phyloP scores from a whole-genome alignment of 1,139 yeast species.

The Groenewaldozyma auringiensis region DNA sequence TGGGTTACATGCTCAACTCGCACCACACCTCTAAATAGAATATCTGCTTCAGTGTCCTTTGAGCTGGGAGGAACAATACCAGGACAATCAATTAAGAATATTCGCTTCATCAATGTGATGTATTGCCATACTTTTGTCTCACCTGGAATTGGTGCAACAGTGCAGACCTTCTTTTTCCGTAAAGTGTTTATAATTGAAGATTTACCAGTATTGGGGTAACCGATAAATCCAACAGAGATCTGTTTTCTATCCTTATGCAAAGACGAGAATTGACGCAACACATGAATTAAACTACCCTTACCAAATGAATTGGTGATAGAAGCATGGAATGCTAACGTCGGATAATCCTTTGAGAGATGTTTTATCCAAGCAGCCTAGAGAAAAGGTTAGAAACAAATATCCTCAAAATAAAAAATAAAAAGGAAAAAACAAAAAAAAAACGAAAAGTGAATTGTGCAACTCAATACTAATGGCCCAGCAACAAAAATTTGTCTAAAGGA shows the following conservation, averaged over 20 bases:
- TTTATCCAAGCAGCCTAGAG: constrained; percentile 97
- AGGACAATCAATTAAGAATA: constrained; percentile 94
- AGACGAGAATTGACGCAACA: constrained; percentile 84
- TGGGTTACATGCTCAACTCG: constrained; percentile 93
- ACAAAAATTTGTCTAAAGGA: constrained; percentile 9
- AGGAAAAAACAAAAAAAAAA: constrained; percentile 9
- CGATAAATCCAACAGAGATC: constrained; percentile 93
- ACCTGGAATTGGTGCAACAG: constrained; percentile 97
- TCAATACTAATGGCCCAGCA: constrained; percentile 35
- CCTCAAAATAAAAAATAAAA: constrained; percentile 13
- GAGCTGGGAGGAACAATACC: constrained; percentile 96
- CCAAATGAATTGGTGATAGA: constrained; percentile 96
- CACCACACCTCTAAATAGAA: constrained; percentile 91
- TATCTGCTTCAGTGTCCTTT: constrained; percentile 88
- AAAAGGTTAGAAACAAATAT: constrained; percentile 39
- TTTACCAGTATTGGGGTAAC: constrained; percentile 96
- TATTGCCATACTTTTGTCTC: constrained; percentile 99
- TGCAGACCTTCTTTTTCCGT: constrained; percentile 91
- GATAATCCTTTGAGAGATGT: constrained; percentile 81
- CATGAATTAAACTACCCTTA: constrained; percentile 90
- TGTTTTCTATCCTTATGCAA: constrained; percentile 91
- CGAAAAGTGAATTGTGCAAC: constrained; percentile 26
- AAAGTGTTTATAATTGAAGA: constrained; percentile 91
- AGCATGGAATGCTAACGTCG: constrained; percentile 96
- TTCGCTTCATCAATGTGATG: constrained; percentile 91